Conservation (phyloP, 495 filamentous ascomycete species). For the Neurospora africana region DNA sequence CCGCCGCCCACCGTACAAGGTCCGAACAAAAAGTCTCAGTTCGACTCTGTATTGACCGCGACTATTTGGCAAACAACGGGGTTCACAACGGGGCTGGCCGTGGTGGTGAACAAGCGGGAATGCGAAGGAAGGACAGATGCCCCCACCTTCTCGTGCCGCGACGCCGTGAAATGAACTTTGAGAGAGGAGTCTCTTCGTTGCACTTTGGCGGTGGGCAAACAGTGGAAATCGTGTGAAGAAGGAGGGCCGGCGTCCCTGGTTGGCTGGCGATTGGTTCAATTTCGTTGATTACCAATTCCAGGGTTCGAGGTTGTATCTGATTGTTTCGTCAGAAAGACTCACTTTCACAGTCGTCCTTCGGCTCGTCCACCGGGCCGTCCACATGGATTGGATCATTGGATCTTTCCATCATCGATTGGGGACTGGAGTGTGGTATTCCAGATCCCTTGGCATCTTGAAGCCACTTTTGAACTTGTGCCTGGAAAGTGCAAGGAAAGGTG, state of each 20-base stretch:
- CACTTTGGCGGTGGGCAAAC: not conserved
- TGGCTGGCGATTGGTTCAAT: not conserved
- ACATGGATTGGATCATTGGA: not conserved
- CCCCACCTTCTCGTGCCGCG: constrained; percentile 14
- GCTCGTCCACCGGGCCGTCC: not conserved
- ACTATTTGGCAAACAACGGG: not conserved
- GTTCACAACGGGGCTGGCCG: not conserved
- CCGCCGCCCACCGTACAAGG: not conserved
- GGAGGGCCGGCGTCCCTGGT: not conserved
- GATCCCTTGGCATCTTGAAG: not conserved
- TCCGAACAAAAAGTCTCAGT: not conserved
- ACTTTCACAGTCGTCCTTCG: not conserved
- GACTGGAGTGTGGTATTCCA: not conserved
- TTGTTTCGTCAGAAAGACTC: not conserved
- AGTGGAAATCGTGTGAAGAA: not conserved
- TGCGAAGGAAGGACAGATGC: not conserved
- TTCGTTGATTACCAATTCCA: constrained; percentile 23
- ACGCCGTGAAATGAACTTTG: constrained; percentile 15
- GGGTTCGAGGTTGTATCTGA: constrained; percentile 7
- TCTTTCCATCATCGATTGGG: not conserved
- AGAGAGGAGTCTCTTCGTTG: not conserved
- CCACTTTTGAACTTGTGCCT: not conserved
- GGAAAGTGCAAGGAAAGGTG: not conserved
- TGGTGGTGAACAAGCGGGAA: not conserved
- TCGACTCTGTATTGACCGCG: not conserved